phyloP scores from a whole-genome alignment of 169 alveolate genomes.

The Plasmodium ovale region DNA sequence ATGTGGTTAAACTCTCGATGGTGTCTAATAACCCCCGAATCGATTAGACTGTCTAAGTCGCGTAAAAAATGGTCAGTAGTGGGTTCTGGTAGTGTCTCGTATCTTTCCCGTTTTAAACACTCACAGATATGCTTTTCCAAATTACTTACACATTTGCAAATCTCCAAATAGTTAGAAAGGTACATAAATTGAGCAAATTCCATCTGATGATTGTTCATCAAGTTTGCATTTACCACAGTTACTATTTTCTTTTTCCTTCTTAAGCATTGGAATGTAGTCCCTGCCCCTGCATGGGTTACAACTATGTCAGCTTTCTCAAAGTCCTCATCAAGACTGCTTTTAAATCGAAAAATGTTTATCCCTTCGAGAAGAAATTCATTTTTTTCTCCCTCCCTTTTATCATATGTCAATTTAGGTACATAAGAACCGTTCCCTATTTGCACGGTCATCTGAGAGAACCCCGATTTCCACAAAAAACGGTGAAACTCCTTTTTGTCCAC shows the following conservation, averaged over 20 bases:
- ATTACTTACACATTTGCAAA: conserved; percentile 46
- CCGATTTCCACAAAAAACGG: conserved; percentile 13
- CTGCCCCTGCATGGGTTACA: conserved; percentile 91
- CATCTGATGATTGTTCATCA: conserved; percentile 88
- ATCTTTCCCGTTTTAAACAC: conserved; percentile 61
- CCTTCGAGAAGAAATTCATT: background rate
- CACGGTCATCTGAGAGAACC: conserved; percentile 37
- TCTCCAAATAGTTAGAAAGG: conserved; percentile 46
- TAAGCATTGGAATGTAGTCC: conserved; percentile 87
- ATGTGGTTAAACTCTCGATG: no score
- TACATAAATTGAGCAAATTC: conserved; percentile 82
- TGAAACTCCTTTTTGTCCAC: conserved; percentile 53
- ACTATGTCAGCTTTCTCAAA: conserved; percentile 82
- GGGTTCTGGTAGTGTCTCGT: conserved; percentile 56
- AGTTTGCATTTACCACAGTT: conserved; percentile 85
- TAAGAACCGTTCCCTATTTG: conserved; percentile 50
- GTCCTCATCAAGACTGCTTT: conserved; percentile 77
- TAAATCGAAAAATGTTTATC: conserved; percentile 70
- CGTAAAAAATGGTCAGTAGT: conserved; percentile 14
- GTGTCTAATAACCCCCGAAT: background rate
- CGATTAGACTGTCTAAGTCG: conserved; percentile 16
- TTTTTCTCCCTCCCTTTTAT: background rate
- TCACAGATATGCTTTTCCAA: conserved; percentile 25
- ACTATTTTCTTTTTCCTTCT: conserved; percentile 84
- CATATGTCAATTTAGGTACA: conserved; percentile 36